Conservation (phyloP, 306 rosid genomes). For the Trifolium dubium region DNA sequence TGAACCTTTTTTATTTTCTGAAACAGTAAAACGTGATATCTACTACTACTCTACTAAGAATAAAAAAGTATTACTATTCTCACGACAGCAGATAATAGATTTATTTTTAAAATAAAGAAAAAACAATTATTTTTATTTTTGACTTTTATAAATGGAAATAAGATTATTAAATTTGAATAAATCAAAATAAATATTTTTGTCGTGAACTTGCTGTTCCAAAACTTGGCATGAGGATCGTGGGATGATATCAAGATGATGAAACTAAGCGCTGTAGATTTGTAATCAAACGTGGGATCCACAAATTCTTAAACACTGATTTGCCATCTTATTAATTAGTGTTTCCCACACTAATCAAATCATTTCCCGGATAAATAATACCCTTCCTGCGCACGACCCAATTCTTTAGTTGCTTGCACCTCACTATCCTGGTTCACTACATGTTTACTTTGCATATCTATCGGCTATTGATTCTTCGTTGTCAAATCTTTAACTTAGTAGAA, state of each 20-base stretch:
- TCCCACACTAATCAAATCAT: background rate
- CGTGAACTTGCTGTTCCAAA: no score
- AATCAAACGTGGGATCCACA: constrained; percentile 11
- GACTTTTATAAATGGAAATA: no score
- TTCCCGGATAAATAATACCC: background rate
- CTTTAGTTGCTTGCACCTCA: constrained; percentile 41
- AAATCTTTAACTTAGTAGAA: background rate
- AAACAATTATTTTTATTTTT: no score
- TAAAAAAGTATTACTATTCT: no score
- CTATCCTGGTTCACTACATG: background rate
- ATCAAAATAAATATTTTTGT: no score
- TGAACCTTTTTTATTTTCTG: no score
- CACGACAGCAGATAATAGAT: no score
- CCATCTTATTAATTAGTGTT: background rate
- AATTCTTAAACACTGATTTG: background rate
- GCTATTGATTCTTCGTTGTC: background rate
- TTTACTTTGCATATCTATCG: background rate
- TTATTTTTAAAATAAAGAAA: no score
- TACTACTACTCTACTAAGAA: no score
- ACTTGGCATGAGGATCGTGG: background rate
- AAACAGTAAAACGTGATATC: no score
- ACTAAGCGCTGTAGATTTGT: background rate
- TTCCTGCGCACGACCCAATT: background rate
- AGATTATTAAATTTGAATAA: no score
- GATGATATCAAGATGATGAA: no score